Base-by-base conservation (phyloP, 768 basidiomycete genomes). In the Dacryopinax primogenitus region DNA sequence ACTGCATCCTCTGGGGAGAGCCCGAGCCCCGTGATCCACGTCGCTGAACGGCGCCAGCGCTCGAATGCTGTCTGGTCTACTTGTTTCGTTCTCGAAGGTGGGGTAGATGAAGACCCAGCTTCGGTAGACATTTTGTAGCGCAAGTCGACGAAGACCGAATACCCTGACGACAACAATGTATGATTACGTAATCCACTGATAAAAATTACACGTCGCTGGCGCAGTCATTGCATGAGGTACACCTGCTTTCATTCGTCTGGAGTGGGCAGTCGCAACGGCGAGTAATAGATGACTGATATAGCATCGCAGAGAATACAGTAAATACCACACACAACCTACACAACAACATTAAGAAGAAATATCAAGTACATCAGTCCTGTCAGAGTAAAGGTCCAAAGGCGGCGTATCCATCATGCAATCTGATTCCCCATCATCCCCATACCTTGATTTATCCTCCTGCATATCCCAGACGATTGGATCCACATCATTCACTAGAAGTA, bases 21-120 rank as follows among this genome's bases (percentile, higher is more conserved):
- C 0, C 82, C 83, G 35, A 84, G 67, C 9, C 84, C 84, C 0
- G 84, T 83, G 18, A 83, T 70, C 64, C 77, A 68, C 0, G 79
- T 74, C 16, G 82, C 78, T 65, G 78, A 78, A 39, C 76, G 74
- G 41, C 82, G 75, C 84, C 84, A 86, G 76, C 72, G 72, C 44
- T 80, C 76, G 67, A 83, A 85, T 1, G 74, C 71, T 30, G 30
- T 34, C 51, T 58, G 41, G 63, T 62, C 36, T n/a, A n/a, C n/a
- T 39, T 11, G 37, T 39, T 39, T 11, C 37, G n/a, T 11, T 39
- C 37, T 11, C 37, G 37, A n/a, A n/a, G n/a, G n/a, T n/a, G n/a
- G n/a, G n/a, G n/a, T n/a, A n/a, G n/a, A n/a, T n/a, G n/a, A n/a
- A n/a, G n/a, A n/a, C n/a, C n/a, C n/a, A n/a, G n/a, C n/a, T n/a